Conservation (phyloP, 2,329 filamentous ascomycete genomes). For the Colletotrichum melonis region DNA sequence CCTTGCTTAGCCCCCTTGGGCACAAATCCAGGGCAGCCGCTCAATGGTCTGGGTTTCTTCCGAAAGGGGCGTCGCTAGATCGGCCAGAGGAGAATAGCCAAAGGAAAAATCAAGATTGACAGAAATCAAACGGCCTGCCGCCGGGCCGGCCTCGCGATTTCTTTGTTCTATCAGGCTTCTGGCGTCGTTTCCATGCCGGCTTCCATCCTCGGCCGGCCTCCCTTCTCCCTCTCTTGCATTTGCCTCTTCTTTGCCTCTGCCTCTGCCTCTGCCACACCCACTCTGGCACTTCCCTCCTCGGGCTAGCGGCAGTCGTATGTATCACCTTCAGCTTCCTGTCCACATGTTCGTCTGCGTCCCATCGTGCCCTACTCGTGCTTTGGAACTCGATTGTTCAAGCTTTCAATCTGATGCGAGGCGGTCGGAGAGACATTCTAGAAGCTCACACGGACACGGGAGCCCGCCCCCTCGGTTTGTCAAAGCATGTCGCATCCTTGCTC, state of each 20-base stretch:
- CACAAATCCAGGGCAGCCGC: neutral
- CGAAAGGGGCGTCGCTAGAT: neutral
- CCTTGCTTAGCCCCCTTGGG: neutral
- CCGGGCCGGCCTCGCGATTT: neutral
- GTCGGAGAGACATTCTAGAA: neutral
- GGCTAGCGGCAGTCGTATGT: neutral
- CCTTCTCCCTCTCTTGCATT: neutral
- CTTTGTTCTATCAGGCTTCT: constrained; percentile 32
- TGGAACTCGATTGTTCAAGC: neutral
- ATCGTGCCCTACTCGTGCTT: constrained; percentile 2
- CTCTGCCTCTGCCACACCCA: neutral
- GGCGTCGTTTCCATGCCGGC: constrained; percentile 14
- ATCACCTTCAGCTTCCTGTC: constrained; percentile 9
- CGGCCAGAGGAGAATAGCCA: neutral
- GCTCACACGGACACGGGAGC: neutral
- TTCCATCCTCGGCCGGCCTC: neutral
- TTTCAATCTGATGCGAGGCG: neutral
- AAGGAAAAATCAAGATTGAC: neutral
- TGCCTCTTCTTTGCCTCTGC: neutral
- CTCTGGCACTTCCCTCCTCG: neutral
- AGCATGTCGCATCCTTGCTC: neutral
- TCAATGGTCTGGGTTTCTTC: neutral
- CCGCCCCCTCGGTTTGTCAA: neutral
- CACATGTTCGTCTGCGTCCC: constrained; percentile 30
- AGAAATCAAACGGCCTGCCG: constrained; percentile 18